Percentiles rank a stretch among this genome's conserved stretches.
phyloP scores from a whole-genome alignment of 129 eudicot genomes.

The Calendula officinalis region DNA sequence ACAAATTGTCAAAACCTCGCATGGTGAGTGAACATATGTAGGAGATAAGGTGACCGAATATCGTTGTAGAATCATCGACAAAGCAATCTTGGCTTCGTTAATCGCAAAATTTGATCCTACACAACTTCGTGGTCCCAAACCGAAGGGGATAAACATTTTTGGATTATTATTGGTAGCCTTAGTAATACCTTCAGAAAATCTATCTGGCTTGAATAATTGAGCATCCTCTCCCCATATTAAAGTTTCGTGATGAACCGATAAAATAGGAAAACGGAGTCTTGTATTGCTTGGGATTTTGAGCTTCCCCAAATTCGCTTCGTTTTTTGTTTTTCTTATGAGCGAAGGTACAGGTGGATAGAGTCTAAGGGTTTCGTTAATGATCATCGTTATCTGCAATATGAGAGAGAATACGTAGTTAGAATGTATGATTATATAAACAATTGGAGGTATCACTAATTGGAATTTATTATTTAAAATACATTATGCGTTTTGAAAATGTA shows the following conservation, averaged over 20 bases:
- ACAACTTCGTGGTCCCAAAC: conserved; percentile 59
- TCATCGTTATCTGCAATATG: conserved; percentile 55
- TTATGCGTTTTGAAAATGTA: too few relatives aligned
- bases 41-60: conserved; percentile 46
- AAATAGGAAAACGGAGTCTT: conserved; percentile 36
- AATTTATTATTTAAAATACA: too few relatives aligned
- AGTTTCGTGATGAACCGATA: conserved; percentile 61
- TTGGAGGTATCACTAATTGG: too few relatives aligned
- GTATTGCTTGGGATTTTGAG: conserved; percentile 40
- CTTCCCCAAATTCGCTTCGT: conserved; percentile 39
- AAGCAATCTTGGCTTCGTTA: conserved; percentile 49
- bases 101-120: conserved; percentile 48
- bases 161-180: conserved; percentile 54
- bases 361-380: conserved; percentile 60
- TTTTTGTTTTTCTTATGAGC: conserved; percentile 30
- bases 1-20: conserved; percentile 33
- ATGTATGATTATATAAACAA: not conserved
- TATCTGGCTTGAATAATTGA: conserved; percentile 57
- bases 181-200: conserved; percentile 55
- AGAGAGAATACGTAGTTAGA: not conserved
- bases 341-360: conserved; percentile 51
- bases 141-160: conserved; percentile 54
- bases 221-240: conserved; percentile 67
- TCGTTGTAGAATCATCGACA: conserved; percentile 55
- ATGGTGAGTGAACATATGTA: conserved; percentile 49